These are phyloP conservation scores for Aspergillus jensenii DNA, from an alignment of 2,329 filamentous ascomycete species.

Conservation along the genomic window DNA sequence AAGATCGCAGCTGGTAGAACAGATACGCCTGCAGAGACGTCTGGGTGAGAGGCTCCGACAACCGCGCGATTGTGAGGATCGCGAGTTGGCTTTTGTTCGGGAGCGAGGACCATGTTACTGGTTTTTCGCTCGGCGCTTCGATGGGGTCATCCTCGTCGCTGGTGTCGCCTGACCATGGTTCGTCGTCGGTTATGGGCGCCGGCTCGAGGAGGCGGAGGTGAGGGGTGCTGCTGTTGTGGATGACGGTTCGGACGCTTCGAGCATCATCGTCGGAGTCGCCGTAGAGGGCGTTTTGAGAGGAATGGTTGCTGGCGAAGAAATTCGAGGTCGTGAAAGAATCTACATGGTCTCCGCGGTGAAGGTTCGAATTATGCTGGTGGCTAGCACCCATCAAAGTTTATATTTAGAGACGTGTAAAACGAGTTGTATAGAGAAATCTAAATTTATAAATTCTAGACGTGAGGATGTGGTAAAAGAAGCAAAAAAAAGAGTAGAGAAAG, in stretches of 20 bases:
- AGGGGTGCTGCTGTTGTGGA: constrained; percentile 12
- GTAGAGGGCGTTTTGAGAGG: not conserved
- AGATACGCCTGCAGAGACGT: constrained; percentile 77
- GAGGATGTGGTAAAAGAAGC: not conserved
- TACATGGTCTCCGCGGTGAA: constrained; percentile 14
- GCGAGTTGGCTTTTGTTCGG: constrained; percentile 75
- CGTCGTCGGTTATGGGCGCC: constrained; percentile 15
- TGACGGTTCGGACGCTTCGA: constrained; percentile 19
- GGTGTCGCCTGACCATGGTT: constrained; percentile 16
- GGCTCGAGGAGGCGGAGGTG: constrained; percentile 11
- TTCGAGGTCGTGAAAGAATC: constrained; percentile 1
- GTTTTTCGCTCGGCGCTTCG: constrained; percentile 34
- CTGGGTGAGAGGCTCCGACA: constrained; percentile 80
- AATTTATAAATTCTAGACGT: not conserved
- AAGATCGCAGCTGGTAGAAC: constrained; percentile 85
- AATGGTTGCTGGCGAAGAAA: not conserved
- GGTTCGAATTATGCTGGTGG: constrained; percentile 5
- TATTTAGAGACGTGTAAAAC: not conserved
- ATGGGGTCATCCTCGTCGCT: constrained; percentile 16
- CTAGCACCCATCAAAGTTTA: constrained; percentile 16
- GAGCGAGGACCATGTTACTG: constrained; percentile 69
- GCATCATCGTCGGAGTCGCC: constrained; percentile 17
- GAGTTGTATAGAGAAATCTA: not conserved
- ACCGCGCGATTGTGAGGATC: constrained; percentile 73
- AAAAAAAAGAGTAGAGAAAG: not conserved